Conservation (phyloP, 495 filamentous ascomycete genomes). For the Aspergillus ellipticus region DNA sequence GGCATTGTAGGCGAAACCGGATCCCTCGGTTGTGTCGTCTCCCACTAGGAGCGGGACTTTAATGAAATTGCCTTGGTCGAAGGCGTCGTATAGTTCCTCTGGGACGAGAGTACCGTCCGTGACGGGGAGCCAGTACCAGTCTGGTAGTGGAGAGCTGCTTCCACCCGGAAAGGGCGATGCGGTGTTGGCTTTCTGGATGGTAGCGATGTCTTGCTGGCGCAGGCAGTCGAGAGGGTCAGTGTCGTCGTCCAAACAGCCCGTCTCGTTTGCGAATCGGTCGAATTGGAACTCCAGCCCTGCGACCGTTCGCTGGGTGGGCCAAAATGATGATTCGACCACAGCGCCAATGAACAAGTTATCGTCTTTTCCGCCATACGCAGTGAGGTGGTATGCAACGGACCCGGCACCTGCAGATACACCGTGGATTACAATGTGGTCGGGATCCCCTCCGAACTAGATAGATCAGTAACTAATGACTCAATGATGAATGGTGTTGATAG, state of each 20-base stretch:
- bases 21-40: conserved; percentile 64
- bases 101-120: conserved; percentile 53
- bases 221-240: conserved; percentile 52
- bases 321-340: conserved; percentile 58
- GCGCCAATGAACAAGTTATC: conserved; percentile 57
- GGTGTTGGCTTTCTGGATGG: conserved; percentile 47
- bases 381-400: conserved; percentile 60
- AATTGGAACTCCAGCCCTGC: conserved; percentile 59
- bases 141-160: conserved; percentile 30
- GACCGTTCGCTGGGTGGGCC: conserved; percentile 55
- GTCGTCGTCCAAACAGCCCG: conserved; percentile 39
- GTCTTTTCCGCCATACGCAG: conserved; percentile 53
- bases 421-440: conserved; percentile 62
- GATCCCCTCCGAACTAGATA: conserved; percentile 67
- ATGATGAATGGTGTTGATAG: background rate
- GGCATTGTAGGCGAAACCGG: conserved; percentile 50
- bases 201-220: conserved; percentile 43
- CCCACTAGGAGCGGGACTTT: conserved; percentile 62
- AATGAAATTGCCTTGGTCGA: conserved; percentile 52
- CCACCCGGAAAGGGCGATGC: conserved; percentile 50
- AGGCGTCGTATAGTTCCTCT: conserved; percentile 53
- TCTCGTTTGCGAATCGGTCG: conserved; percentile 48
- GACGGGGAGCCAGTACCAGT: conserved; percentile 51
- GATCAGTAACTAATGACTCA: background rate
- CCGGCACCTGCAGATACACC: conserved; percentile 66